A percentile compares a stretch with the other conserved stretches of the same genome.
Evolutionary conservation across 2,329 filamentous ascomycete species (phyloP).

Genomic region (Lomentospora prolificans): DNA sequence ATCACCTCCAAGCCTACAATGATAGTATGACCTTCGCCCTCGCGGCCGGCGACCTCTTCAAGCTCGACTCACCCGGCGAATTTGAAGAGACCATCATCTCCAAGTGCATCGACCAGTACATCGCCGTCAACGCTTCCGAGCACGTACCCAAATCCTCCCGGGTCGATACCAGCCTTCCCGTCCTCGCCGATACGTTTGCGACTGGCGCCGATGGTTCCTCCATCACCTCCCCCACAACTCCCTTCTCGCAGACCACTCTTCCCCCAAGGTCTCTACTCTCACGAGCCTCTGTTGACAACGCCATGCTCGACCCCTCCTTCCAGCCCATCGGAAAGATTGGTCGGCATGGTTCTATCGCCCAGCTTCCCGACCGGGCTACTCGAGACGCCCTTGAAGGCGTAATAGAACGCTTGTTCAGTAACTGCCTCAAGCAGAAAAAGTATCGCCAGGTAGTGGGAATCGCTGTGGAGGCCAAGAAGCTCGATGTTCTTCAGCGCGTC

Average conservation of each 20-base stretch:
- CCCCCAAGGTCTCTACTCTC: slow-evolving; percentile 95
- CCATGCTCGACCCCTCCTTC: slow-evolving; percentile 49
- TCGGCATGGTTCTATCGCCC: slow-evolving; percentile 50
- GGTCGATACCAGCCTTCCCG: slow-evolving; percentile 42
- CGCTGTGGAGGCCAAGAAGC: slow-evolving; percentile 85
- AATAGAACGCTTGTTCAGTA: slow-evolving; percentile 84
- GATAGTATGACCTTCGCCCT: slow-evolving; percentile 98
- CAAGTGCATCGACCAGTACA: slow-evolving; percentile 97
- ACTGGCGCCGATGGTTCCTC: slow-evolving; percentile 57
- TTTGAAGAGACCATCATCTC: slow-evolving; percentile 99
- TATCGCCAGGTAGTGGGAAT: slow-evolving; percentile 97
- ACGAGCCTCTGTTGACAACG: slow-evolving; percentile 59
- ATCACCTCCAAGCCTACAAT: slow-evolving; percentile 96
- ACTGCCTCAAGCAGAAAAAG: slow-evolving; percentile 73
- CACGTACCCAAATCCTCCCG: slow-evolving; percentile 31
- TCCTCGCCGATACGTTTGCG: slow-evolving; percentile 72
- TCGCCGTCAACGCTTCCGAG: slow-evolving; percentile 56
- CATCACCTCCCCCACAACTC: slow-evolving; percentile 79
- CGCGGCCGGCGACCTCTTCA: slow-evolving; percentile 88
- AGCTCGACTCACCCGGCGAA: slow-evolving; percentile 81
- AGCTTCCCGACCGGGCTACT: slow-evolving; percentile 59
- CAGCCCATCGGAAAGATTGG: slow-evolving; percentile 43
- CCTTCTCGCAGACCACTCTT: slow-evolving; percentile 86
- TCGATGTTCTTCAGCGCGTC: slow-evolving; percentile 75
- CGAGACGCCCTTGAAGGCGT: slow-evolving; percentile 72